Evolutionary conservation across 257 asterid species (phyloP).

Genomic region (Coffea eugenioides): DNA sequence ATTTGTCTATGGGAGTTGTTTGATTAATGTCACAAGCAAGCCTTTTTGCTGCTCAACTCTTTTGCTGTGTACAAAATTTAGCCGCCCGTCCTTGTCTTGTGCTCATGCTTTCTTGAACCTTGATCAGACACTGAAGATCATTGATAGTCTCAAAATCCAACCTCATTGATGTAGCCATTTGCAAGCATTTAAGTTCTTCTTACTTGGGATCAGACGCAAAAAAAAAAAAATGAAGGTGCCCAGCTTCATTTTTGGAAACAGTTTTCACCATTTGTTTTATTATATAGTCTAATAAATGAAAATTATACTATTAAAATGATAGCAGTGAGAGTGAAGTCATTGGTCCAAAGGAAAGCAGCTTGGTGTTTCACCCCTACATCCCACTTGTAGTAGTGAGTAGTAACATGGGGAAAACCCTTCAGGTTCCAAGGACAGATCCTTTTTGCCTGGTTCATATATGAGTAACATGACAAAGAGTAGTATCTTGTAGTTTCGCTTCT

Average conservation of each 20-base stretch:
- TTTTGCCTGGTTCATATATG: background rate
- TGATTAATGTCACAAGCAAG: conserved; percentile 7
- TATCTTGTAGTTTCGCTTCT: conserved; percentile 4
- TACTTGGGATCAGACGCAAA: conserved; percentile 17
- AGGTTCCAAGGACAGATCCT: background rate
- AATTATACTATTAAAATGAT: too few species aligned
- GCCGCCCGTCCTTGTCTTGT: background rate
- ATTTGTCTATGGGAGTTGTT: background rate
- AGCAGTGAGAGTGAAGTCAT: background rate
- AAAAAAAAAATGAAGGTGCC: too few species aligned
- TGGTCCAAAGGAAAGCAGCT: background rate
- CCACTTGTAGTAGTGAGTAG: background rate
- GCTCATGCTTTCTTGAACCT: background rate
- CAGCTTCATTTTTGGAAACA: too few species aligned
- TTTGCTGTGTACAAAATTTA: background rate
- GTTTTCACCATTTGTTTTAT: too few species aligned
- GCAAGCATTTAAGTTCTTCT: background rate
- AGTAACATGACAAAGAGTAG: background rate
- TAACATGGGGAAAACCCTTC: background rate
- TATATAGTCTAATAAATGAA: too few species aligned
- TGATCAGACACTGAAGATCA: background rate
- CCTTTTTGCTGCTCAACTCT: background rate
- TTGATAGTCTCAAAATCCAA: background rate
- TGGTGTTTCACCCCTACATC: background rate
- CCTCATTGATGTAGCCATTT: background rate